Evolutionary conservation across 1,139 yeast genomes (phyloP).

Genomic region (Kluyveromyces sp.): DNA sequence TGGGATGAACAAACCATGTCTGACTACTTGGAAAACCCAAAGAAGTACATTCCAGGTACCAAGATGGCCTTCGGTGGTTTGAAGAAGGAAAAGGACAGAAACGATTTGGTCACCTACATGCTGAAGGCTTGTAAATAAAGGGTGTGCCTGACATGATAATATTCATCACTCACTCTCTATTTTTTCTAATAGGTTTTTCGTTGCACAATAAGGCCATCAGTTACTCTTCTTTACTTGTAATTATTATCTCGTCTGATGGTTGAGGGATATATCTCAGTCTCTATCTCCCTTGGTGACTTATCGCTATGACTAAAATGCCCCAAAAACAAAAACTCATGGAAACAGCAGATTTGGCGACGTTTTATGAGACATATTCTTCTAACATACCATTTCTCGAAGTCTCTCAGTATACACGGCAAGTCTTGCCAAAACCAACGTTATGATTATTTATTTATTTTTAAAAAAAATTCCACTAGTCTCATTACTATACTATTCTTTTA

Average conservation of each 20-base stretch:
- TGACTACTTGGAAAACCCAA: conserved; percentile 98
- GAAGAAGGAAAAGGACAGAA: conserved; percentile 98
- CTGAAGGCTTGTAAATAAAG: conserved; percentile 62
- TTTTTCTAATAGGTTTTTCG: too few species aligned
- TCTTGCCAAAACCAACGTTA: background rate
- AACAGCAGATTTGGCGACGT: too few species aligned
- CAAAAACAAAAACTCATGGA: too few species aligned
- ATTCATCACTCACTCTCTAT: too few species aligned
- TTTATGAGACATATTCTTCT: too few species aligned
- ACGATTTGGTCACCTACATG: conserved; percentile 90
- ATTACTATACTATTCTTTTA: background rate
- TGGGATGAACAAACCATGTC: conserved; percentile 88
- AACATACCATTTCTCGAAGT: background rate
- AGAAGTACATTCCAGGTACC: conserved; percentile 99
- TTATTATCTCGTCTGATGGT: too few species aligned
- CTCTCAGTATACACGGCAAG: background rate
- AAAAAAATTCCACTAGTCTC: background rate
- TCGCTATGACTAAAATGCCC: too few species aligned
- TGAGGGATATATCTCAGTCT: too few species aligned
- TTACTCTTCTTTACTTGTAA: too few species aligned
- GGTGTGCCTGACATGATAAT: background rate
- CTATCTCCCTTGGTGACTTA: too few species aligned
- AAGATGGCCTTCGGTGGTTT: conserved; percentile 99
- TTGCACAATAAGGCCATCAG: too few species aligned
- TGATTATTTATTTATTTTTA: conserved; percentile 3